A percentile compares a stretch with the other conserved stretches of the same genome.
Conservation (phyloP, 805 yeast genomes). For the Candida hungchunana region DNA sequence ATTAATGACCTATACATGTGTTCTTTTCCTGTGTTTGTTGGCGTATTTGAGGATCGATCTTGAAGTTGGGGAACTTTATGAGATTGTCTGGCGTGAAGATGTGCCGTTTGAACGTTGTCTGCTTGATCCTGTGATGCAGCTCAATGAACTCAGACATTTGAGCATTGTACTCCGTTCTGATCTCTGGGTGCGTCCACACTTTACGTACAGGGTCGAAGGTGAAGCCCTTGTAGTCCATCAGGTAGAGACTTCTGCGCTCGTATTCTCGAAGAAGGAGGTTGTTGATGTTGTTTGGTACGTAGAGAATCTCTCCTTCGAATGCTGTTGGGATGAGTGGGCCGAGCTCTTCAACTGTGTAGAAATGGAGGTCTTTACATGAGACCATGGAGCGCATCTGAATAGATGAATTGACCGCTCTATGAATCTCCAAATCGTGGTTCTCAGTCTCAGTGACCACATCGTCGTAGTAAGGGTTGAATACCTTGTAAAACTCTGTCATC, state of each 20-base stretch:
- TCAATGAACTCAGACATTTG: constrained; percentile 10
- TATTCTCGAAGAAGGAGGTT: constrained; percentile 48
- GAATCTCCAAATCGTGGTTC: constrained; percentile 31
- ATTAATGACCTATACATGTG: constrained; percentile 3
- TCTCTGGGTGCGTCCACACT: constrained; percentile 18
- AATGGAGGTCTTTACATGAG: constrained; percentile 62
- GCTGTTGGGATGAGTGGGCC: constrained; percentile 48
- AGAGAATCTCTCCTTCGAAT: constrained; percentile 57
- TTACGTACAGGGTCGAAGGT: constrained; percentile 29
- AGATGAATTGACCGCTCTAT: constrained; percentile 28
- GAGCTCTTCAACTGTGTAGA: constrained; percentile 42
- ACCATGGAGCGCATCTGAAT: constrained; percentile 25
- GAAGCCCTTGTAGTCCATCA: constrained; percentile 37
- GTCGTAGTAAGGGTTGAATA: constrained; percentile 29
- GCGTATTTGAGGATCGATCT: constrained; percentile 9
- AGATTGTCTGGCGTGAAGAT: constrained; percentile 9
- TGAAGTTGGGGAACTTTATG: constrained; percentile 9
- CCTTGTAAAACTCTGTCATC: constrained; percentile 10
- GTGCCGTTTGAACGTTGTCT: constrained; percentile 21
- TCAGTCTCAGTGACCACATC: constrained; percentile 20
- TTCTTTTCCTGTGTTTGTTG: neutral
- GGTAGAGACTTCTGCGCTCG: constrained; percentile 29
- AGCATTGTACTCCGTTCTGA: constrained; percentile 18
- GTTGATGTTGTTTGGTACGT: constrained; percentile 47
- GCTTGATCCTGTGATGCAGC: constrained; percentile 18